Percentiles rank a stretch among this genome's conserved stretches.
These are phyloP conservation scores for Plantago coronopus DNA, from an alignment of 305 asterid species.

Conservation along the genomic window DNA sequence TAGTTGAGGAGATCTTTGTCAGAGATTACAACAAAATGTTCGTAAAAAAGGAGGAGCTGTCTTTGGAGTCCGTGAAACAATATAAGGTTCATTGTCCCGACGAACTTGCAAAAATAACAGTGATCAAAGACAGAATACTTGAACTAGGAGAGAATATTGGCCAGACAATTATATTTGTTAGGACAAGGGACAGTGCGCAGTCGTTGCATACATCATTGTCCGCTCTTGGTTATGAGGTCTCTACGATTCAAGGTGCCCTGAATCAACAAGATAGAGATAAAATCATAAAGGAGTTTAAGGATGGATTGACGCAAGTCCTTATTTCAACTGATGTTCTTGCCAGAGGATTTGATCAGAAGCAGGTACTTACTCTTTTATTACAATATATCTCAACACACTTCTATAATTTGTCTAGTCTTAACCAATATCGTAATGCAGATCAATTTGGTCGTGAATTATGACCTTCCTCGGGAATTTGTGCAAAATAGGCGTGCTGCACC, in stretches of 20 bases:
- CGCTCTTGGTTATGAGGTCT: conserved; percentile 68
- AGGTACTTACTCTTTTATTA: conserved; percentile 40
- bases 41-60: conserved; percentile 83
- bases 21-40: conserved; percentile 74
- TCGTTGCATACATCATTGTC: conserved; percentile 57
- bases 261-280: conserved; percentile 63
- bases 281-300: conserved; percentile 78
- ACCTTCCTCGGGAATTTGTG: conserved; percentile 64
- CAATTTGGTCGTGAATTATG: conserved; percentile 84
- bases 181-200: conserved; percentile 47
- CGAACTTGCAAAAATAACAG: conserved; percentile 70
- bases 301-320: conserved; percentile 88
- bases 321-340: conserved; percentile 92
- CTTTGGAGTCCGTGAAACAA: conserved; percentile 79
- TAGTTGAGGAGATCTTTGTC: conserved; percentile 58
- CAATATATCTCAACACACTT: background rate
- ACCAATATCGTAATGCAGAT: conserved; percentile 42
- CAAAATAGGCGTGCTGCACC: conserved; percentile 36
- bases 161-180: conserved; percentile 77
- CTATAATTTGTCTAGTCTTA: background rate
- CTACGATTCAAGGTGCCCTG: conserved; percentile 88
- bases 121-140: conserved; percentile 76
- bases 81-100: conserved; percentile 87
- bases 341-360: conserved; percentile 90
- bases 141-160: conserved; percentile 84